Evolutionary conservation across 2,329 filamentous ascomycete genomes (phyloP), one percentile per base, ranked within the genome.

Genomic region (Fusarium marasasianum): DNA sequence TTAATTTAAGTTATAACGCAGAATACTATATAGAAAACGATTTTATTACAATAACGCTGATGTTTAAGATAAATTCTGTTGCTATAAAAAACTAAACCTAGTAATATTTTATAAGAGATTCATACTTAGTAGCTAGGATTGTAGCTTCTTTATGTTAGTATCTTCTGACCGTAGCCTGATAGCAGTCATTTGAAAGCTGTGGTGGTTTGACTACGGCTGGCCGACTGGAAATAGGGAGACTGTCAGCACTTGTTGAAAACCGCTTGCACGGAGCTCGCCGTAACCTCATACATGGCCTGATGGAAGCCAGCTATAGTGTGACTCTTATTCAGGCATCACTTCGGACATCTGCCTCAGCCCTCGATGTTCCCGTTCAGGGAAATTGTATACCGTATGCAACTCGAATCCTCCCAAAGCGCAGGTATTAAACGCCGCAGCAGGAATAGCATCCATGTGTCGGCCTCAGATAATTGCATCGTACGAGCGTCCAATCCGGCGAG

Each of bases 11-110:
- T 6, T n/a, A 41, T 41, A 3, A 15, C 8, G 40, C 22, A 41
- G 22, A 41, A 41, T 15, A n/a, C 22, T n/a, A n/a, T 0, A n/a
- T 6, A 2, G 40, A 13, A 41, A n/a, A 41, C 8, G 8, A n/a
- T 10, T n/a, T 40, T 20, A 20, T 40, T 20, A 40, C 13, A 40
- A 13, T 40, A 2, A 40, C 18, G 6, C 11, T 13, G 18, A 40
- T 40, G 6, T 20, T 40, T 8, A 20, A 40, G 18, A 40, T 12
- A 12, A 13, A 40, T 20, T 12, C 18, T n/a, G n/a, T n/a, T n/a
- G n/a, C n/a, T n/a, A n/a, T n/a, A n/a, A n/a, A n/a, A n/a, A n/a
- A n/a, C n/a, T n/a, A n/a, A n/a, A n/a, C n/a, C n/a, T n/a, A n/a
- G 37, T 40, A 12, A 20, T 40, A 40, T 20, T 12, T 40, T 13